Conservation (phyloP, 2,329 filamentous ascomycete species). For the Didymella pomorum region DNA sequence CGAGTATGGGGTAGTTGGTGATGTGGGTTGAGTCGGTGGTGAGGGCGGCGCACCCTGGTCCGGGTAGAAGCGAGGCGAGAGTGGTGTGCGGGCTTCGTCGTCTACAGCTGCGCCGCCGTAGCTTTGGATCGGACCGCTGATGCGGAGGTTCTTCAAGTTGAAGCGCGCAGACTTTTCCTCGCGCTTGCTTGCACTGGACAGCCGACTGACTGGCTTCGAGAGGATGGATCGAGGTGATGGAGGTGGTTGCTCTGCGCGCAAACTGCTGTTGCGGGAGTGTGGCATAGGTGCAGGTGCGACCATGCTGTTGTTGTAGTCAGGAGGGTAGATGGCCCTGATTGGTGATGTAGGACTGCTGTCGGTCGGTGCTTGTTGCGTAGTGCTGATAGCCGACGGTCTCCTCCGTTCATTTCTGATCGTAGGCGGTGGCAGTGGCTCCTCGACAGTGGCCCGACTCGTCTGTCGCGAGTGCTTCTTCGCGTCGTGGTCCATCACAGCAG, state of each 20-base stretch:
- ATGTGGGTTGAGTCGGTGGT: constrained; percentile 54
- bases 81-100: constrained; percentile 60
- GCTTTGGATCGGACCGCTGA: constrained; percentile 63
- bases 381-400: constrained; percentile 44
- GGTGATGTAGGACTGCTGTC: constrained; percentile 51
- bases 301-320: constrained; percentile 43
- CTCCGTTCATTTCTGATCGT: constrained; percentile 23
- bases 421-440: constrained; percentile 27
- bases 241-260: constrained; percentile 27
- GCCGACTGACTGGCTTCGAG: constrained; percentile 41
- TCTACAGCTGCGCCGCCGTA: constrained; percentile 52
- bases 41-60: constrained; percentile 62
- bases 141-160: constrained; percentile 64
- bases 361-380: constrained; percentile 28
- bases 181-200: constrained; percentile 48
- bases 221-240: constrained; percentile 48
- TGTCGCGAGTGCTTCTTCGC: constrained; percentile 55
- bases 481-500: constrained; percentile 90
- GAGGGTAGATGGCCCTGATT: constrained; percentile 59
- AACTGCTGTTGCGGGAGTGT: constrained; percentile 24
- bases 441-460: constrained; percentile 29
- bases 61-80: constrained; percentile 65
- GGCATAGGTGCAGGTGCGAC: constrained; percentile 34
- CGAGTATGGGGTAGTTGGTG: constrained; percentile 41
- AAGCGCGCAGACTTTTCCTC: constrained; percentile 51